Evolutionary conservation across 2,329 filamentous ascomycete species (phyloP).

Genomic region (Sarocladiaceae sp.): DNA sequence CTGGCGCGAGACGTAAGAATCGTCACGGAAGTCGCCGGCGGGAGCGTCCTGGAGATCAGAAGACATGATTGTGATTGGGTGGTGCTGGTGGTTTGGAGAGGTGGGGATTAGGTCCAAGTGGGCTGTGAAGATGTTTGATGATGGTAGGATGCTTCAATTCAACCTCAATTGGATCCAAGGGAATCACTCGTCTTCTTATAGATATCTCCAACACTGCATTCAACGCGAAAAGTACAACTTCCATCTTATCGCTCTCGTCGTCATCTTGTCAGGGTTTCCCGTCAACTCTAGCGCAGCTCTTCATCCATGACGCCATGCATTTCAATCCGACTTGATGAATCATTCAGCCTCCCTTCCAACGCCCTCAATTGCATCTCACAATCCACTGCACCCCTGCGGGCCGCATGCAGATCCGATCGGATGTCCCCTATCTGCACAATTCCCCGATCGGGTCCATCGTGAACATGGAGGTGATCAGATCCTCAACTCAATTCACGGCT

Average conservation of each 20-base stretch:
- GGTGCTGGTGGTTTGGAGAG: background rate
- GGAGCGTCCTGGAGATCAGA: slow-evolving; percentile 10
- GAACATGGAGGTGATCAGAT: slow-evolving; percentile 1
- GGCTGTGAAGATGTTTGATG: background rate
- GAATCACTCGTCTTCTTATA: background rate
- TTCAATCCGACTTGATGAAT: slow-evolving; percentile 6
- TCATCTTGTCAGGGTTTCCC: background rate
- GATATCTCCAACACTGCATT: background rate
- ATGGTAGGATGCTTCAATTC: too few relatives aligned
- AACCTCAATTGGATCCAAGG: too few relatives aligned
- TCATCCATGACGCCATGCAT: slow-evolving; percentile 11
- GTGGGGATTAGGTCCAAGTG: background rate
- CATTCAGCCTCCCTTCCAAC: background rate
- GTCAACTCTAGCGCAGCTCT: slow-evolving; percentile 4
- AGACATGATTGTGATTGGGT: slow-evolving; percentile 7
- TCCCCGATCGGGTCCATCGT: background rate
- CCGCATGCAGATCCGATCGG: slow-evolving; percentile 2
- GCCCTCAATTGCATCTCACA: background rate
- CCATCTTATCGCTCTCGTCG: background rate
- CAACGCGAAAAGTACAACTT: background rate
- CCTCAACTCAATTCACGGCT: background rate
- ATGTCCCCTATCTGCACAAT: background rate
- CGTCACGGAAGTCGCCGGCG: slow-evolving; percentile 11
- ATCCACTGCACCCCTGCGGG: background rate
- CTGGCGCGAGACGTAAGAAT: slow-evolving; percentile 26